Evolutionary conservation across 2,329 filamentous ascomycete species (phyloP).

Genomic region (Hypoxylon sp.): DNA sequence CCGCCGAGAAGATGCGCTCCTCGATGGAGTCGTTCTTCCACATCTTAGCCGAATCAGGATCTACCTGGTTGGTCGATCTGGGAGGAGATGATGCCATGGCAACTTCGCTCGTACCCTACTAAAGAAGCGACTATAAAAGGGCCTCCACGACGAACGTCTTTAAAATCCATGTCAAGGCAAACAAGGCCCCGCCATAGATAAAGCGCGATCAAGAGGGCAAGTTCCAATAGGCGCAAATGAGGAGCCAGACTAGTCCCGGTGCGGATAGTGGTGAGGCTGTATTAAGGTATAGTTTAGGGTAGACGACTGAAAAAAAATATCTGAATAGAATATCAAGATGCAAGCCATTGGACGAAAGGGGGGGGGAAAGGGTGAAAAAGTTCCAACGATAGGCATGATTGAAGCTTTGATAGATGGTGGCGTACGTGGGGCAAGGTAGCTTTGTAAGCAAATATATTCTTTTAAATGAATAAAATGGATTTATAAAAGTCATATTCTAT

Average conservation of each 20-base stretch:
- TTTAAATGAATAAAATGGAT: neutral
- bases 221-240: neutral
- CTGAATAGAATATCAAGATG: neutral
- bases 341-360: neutral
- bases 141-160: conserved; percentile 50
- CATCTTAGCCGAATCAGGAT: conserved; percentile 48
- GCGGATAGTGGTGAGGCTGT: neutral
- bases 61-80: conserved; percentile 36
- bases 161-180: conserved; percentile 15
- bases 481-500: too few species aligned
- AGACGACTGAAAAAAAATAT: neutral
- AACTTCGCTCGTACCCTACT: neutral
- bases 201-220: neutral
- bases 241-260: neutral
- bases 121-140: conserved; percentile 4
- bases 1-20: conserved; percentile 73
- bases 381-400: neutral
- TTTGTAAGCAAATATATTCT: neutral
- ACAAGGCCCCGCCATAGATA: conserved; percentile 23
- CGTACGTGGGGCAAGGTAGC: conserved; percentile 8
- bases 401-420: neutral
- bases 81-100: conserved; percentile 47
- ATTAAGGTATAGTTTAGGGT: neutral
- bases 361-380: neutral
- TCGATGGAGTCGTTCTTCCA: conserved; percentile 69